phyloP scores from a whole-genome alignment of 345 rosid genomes.

The Populus simonii region DNA sequence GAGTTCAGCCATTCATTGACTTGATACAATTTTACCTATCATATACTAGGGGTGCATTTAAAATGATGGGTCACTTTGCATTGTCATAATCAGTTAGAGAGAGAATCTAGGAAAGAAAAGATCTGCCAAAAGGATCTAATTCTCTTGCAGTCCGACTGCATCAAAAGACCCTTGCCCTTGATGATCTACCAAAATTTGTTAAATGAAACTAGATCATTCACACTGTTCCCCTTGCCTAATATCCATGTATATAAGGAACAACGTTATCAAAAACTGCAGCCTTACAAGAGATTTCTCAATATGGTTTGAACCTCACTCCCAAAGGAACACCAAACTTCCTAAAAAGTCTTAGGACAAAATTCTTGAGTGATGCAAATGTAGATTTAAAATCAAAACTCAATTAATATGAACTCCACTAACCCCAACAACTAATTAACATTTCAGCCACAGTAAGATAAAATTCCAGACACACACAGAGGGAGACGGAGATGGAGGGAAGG shows the following conservation, averaged over 20 bases:
- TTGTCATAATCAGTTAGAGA: neutral
- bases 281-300: neutral
- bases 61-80: neutral
- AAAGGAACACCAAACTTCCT: neutral
- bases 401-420: neutral
- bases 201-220: neutral
- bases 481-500: neutral
- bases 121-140: slow-evolving; percentile 2
- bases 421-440: neutral
- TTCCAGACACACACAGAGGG: neutral
- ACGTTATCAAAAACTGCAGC: neutral
- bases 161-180: neutral
- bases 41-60: neutral
- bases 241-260: neutral
- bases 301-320: neutral
- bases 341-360: neutral
- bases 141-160: neutral
- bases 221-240: neutral
- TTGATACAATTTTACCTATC: neutral
- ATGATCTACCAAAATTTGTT: neutral
- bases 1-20: neutral
- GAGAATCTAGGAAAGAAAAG: neutral
- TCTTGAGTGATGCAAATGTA: neutral
- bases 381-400: neutral
- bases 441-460: neutral